These are phyloP conservation scores for Leishmania amazonensis DNA, from an alignment of 208 protist genomes.

Conservation along the genomic window DNA sequence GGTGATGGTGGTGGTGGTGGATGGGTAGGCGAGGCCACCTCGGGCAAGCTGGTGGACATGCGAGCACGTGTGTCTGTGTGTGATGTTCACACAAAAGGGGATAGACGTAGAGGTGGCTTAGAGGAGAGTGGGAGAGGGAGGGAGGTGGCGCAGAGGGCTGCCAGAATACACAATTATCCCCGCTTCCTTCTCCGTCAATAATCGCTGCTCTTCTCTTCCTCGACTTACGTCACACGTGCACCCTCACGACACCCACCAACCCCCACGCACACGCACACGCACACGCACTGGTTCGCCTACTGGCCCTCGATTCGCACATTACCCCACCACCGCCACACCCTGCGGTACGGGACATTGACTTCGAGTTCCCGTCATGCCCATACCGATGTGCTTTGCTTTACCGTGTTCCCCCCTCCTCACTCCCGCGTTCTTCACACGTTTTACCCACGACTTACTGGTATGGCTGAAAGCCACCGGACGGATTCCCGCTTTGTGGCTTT, in stretches of 20 bases:
- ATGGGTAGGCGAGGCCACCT: not conserved
- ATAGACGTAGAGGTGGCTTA: not conserved
- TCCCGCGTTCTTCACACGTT: not conserved
- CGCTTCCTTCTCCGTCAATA: not conserved
- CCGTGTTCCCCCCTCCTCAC: not conserved
- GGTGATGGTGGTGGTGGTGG: not conserved
- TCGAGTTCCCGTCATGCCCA: not conserved
- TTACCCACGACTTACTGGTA: constrained; percentile 34
- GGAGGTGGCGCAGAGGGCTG: not conserved
- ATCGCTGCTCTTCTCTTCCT: not conserved
- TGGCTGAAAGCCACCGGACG: constrained; percentile 53
- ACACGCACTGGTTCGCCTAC: not conserved
- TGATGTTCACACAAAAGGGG: not conserved
- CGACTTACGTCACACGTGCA: not conserved
- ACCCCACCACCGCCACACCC: not conserved
- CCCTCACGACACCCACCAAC: not conserved
- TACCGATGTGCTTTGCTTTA: not conserved
- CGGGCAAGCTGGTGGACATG: not conserved
- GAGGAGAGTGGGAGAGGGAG: not conserved
- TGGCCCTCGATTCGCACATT: not conserved
- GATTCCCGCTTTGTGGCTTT: constrained; percentile 20
- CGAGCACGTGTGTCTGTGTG: not conserved
- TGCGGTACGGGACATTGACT: not conserved
- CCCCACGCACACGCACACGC: not conserved
- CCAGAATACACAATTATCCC: not conserved